Conservation (phyloP, 352 stramenopile genomes). For the Poterioochromonas sp. region DNA sequence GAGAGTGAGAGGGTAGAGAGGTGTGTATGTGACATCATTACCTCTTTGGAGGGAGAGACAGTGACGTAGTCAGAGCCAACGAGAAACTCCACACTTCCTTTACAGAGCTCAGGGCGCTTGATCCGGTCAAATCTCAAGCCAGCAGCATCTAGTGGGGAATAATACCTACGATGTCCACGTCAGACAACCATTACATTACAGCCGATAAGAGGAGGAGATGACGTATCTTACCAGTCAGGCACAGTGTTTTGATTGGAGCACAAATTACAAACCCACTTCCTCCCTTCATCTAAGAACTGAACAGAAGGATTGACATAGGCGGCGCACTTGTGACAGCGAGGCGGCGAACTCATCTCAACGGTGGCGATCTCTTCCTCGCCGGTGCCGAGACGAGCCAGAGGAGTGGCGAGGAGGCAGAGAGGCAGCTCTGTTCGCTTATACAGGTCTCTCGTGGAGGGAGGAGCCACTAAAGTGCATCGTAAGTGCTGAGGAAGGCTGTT, state of each 20-base stretch:
- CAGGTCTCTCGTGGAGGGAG: neutral
- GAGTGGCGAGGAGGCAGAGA: neutral
- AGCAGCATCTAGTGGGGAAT: conserved; percentile 88
- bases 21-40: too few species aligned
- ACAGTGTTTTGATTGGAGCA: conserved; percentile 73
- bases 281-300: conserved; percentile 65
- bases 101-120: conserved; percentile 68
- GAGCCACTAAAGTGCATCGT: conserved; percentile 9
- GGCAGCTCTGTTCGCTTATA: conserved; percentile 40
- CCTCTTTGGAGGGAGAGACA: neutral
- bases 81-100: conserved; percentile 68
- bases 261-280: conserved; percentile 74
- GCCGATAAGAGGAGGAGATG: neutral
- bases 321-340: neutral
- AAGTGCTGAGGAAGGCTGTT: conserved; percentile 56
- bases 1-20: too few species aligned
- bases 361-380: conserved; percentile 7
- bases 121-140: conserved; percentile 81
- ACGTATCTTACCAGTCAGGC: conserved; percentile 54
- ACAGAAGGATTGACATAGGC: conserved; percentile 82
- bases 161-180: conserved; percentile 60
- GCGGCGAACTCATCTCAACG: conserved; percentile 12
- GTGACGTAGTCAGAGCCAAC: conserved; percentile 60
- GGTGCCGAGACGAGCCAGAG: neutral
- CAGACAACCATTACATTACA: neutral